These are phyloP conservation scores for Fomitopsis pulvina DNA, from an alignment of 768 basidiomycete species.

Conservation along the genomic window DNA sequence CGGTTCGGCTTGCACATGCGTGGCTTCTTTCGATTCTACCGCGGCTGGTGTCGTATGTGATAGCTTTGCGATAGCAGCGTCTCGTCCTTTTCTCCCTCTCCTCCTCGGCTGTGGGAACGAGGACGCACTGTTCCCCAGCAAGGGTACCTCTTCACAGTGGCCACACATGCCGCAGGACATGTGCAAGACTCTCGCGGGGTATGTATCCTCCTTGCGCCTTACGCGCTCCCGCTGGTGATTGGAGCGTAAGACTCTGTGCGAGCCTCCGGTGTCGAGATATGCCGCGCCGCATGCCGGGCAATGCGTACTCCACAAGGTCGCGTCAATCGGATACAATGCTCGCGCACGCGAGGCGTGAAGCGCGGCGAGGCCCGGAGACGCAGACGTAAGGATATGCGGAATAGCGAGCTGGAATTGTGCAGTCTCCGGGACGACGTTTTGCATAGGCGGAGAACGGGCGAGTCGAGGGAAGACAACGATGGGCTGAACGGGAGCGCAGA, in stretches of 20 bases:
- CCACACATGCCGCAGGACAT: constrained; percentile 24
- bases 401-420: constrained; percentile 32
- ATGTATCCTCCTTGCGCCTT: constrained; percentile 8
- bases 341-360: constrained; percentile 44
- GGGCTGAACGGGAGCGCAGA: background rate
- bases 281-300: constrained; percentile 52
- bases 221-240: constrained; percentile 19
- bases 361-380: constrained; percentile 56
- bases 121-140: constrained; percentile 13
- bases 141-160: constrained; percentile 19
- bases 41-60: constrained; percentile 1
- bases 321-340: constrained; percentile 17
- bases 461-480: background rate
- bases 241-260: constrained; percentile 29
- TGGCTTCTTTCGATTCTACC: background rate
- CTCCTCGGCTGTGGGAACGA: constrained; percentile 15
- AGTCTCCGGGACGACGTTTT: constrained; percentile 11
- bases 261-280: constrained; percentile 34
- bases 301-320: constrained; percentile 22
- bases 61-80: background rate
- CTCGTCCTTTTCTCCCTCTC: constrained; percentile 8
- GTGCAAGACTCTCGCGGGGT: constrained; percentile 9
- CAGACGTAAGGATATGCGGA: constrained; percentile 39
- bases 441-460: constrained; percentile 1
- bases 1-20: background rate